Conservation (phyloP, 495 filamentous ascomycete species). For the Hapsidospora chrysogenum region DNA sequence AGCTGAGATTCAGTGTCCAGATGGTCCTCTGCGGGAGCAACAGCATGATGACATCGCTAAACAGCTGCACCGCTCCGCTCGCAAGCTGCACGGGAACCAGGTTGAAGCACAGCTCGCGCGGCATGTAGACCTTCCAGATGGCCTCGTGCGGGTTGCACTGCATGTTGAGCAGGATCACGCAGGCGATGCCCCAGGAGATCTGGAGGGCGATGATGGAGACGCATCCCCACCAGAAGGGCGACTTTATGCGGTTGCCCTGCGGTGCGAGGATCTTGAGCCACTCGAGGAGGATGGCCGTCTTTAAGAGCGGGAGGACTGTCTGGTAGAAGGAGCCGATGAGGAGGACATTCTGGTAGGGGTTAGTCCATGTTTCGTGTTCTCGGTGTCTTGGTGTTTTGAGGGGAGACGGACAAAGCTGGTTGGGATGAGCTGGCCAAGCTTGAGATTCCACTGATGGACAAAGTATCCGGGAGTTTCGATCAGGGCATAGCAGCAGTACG, state of each 20-base stretch:
- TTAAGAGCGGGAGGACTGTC: conserved; percentile 10
- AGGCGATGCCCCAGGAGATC: conserved; percentile 7
- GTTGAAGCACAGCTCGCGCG: conserved; percentile 14
- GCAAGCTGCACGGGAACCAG: conserved; percentile 7
- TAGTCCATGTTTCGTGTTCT: neutral
- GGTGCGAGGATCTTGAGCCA: conserved; percentile 18
- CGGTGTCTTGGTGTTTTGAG: neutral
- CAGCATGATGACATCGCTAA: conserved; percentile 18
- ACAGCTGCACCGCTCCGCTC: conserved; percentile 13
- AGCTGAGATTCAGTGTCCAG: conserved; percentile 15
- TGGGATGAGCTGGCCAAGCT: neutral
- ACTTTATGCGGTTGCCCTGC: neutral
- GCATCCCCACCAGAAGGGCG: conserved; percentile 6
- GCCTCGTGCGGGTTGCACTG: conserved; percentile 24
- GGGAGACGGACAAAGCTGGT: conserved; percentile 7
- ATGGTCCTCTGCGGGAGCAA: conserved; percentile 19
- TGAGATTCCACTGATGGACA: conserved; percentile 16
- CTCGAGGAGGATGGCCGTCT: conserved; percentile 19
- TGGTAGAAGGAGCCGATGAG: conserved; percentile 9
- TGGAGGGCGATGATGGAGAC: conserved; percentile 5
- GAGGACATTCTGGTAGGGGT: conserved; percentile 5
- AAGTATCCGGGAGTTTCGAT: conserved; percentile 10
- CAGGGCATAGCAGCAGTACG: too few species aligned
- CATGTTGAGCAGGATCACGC: conserved; percentile 12
- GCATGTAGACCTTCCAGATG: conserved; percentile 12